A percentile compares a stretch with the other conserved stretches of the same genome.
These are phyloP conservation scores for Anaeromyces robustus DNA, from an alignment of 192 early-diverging fungal species.

Conservation along the genomic window DNA sequence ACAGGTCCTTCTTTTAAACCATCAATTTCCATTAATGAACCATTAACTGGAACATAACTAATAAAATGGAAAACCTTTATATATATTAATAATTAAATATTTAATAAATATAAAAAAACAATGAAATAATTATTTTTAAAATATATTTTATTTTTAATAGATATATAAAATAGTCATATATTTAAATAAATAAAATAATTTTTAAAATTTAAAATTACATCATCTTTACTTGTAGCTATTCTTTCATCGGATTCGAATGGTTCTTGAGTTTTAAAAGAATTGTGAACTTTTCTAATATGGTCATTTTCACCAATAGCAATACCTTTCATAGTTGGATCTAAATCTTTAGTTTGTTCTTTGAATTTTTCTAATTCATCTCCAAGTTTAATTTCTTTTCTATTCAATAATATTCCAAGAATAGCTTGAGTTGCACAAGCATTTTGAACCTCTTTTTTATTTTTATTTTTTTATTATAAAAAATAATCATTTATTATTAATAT, in stretches of 20 bases:
- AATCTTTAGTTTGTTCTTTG: slow-evolving; percentile 49
- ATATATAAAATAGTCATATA: too few species aligned
- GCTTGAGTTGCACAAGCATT: slow-evolving; percentile 82
- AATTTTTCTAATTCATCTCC: slow-evolving; percentile 50
- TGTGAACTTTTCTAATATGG: slow-evolving; percentile 37
- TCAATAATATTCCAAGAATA: slow-evolving; percentile 59
- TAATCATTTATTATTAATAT: too few species aligned
- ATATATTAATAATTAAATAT: background rate
- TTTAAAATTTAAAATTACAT: background rate
- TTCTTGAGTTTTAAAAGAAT: background rate
- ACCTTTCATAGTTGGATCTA: slow-evolving; percentile 45
- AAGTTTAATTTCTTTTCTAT: slow-evolving; percentile 46
- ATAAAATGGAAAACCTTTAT: background rate
- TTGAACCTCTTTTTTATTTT: slow-evolving; percentile 6
- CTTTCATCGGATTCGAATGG: background rate
- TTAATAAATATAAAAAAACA: too few species aligned
- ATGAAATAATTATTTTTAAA: too few species aligned
- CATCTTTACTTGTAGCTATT: background rate
- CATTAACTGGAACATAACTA: slow-evolving; percentile 34
- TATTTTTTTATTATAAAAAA: too few species aligned
- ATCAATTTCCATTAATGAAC: slow-evolving; percentile 61
- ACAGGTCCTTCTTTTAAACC: slow-evolving; percentile 52
- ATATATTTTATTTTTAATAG: too few species aligned
- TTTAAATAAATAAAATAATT: too few species aligned
- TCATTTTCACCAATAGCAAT: slow-evolving; percentile 66